Percentiles rank a stretch among this genome's conserved stretches.
These are phyloP conservation scores for Phialophora verrucosa DNA, from an alignment of 2,329 filamentous ascomycete species.

Conservation along the genomic window DNA sequence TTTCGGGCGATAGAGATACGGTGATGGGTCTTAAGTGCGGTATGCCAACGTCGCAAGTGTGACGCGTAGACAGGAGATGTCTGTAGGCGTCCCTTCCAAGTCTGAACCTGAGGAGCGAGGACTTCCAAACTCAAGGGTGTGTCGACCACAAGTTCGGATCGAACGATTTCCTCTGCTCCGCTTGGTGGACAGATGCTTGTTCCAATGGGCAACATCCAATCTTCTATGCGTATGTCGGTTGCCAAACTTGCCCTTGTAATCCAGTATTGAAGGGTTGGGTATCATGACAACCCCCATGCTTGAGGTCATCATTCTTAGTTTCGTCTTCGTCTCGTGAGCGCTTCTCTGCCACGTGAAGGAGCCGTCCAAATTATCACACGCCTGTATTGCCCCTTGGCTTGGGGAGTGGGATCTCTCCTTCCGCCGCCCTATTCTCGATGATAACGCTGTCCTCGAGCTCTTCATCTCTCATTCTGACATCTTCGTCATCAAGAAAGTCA, in stretches of 20 bases:
- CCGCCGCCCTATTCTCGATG: conserved; percentile 34
- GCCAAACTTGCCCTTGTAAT: background rate
- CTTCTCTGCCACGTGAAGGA: background rate
- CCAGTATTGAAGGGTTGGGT: background rate
- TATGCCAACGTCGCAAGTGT: background rate
- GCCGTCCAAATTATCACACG: conserved; percentile 6
- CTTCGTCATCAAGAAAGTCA: conserved; percentile 29
- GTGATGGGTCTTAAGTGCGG: background rate
- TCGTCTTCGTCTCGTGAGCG: background rate
- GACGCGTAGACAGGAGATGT: background rate
- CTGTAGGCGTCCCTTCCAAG: background rate
- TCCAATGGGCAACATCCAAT: background rate
- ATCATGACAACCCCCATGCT: background rate
- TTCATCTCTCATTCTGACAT: conserved; percentile 38
- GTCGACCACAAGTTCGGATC: background rate
- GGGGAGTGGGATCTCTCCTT: conserved; percentile 29
- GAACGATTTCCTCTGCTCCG: background rate
- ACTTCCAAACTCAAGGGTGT: background rate
- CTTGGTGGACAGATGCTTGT: background rate
- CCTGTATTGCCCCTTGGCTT: conserved; percentile 24
- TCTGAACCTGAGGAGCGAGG: background rate
- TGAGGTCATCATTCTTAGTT: background rate
- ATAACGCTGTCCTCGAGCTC: conserved; percentile 39
- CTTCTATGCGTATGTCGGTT: background rate
- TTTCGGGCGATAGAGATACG: background rate